Conservation (phyloP, 495 filamentous ascomycete species). For the Lichina pygmaea region DNA sequence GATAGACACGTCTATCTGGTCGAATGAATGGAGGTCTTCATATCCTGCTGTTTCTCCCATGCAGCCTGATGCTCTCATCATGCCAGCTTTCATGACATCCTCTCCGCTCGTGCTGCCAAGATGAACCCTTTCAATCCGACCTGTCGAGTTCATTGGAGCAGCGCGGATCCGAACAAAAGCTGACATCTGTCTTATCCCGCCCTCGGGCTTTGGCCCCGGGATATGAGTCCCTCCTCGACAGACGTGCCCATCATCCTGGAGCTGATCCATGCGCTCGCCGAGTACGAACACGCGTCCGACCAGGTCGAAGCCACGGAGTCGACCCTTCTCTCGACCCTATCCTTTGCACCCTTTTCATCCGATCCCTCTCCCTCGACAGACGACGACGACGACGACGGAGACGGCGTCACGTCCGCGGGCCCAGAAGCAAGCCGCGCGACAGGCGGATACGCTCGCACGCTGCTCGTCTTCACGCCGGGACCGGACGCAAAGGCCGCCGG, state of each 20-base stretch:
- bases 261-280: slow-evolving; percentile 67
- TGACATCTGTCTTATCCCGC: not conserved
- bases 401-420: not conserved
- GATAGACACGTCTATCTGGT: too few relatives aligned
- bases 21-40: too few relatives aligned
- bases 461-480: slow-evolving; percentile 10
- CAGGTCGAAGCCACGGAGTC: slow-evolving; percentile 54
- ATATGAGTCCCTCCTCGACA: slow-evolving; percentile 9
- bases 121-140: not conserved
- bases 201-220: not conserved
- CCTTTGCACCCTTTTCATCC: slow-evolving; percentile 26
- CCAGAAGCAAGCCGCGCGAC: slow-evolving; percentile 1
- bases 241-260: slow-evolving; percentile 60
- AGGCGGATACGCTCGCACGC: slow-evolving; percentile 15
- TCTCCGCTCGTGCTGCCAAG: not conserved
- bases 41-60: too few relatives aligned
- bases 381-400: not conserved
- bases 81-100: not conserved
- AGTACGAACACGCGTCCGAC: slow-evolving; percentile 53
- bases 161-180: not conserved
- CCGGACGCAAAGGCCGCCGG: slow-evolving; percentile 14
- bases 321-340: slow-evolving; percentile 49
- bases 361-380: slow-evolving; percentile 1
- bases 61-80: not conserved
- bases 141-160: too few relatives aligned